Base-by-base conservation (phyloP, 1,139 yeast species). In the Spathaspora sp. region DNA sequence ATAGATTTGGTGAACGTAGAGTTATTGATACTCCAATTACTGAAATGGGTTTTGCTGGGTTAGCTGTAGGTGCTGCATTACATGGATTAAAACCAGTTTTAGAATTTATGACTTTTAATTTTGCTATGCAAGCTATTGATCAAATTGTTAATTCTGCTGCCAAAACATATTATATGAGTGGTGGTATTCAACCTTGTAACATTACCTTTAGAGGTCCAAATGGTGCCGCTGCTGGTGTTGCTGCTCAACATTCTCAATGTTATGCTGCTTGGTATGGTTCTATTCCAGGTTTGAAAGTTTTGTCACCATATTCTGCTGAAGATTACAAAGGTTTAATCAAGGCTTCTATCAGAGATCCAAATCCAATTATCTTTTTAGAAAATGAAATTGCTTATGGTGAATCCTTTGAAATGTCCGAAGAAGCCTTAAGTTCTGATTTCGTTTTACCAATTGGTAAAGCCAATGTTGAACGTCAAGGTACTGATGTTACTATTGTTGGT, bases 191-290 rank as follows among this genome's bases (percentile, higher is more conserved):
- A 74, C 91, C 91, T 52, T 91, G 97, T 78, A 91, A 89, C 72
- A 89, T 93, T 64, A 91, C 96, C 45, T 95, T 95, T 81, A 86
- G 99, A 74, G 99, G 99, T 63, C 98, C 99, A 53, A 95, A 95
- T 72, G 99, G 99, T 72, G 97, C 99, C 44, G 97, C 99, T 59
- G 97, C 97, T 43, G 98, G 99, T 81, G 99, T 93, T 59, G 99
- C 83, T 60, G 99, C 99, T 50, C 99, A 93, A 74, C 99, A 93
- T 76, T 93, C 99, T 38, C 99, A 93, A 76, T 96, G 90, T 74
- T 93, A 84, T 70, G 81, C 97, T 48, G 90, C 97, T 46, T 93
- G 99, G 99, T 93, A 95, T 74, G 98, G 97, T 57, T 78, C 96
- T 47, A 90, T 95, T 59, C 99, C 99, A 49, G 99, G 99, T 68